Evolutionary conservation across 768 basidiomycete species (phyloP), one percentile per base, ranked within the genome.

Genomic region (Pulveroboletus sp.): DNA sequence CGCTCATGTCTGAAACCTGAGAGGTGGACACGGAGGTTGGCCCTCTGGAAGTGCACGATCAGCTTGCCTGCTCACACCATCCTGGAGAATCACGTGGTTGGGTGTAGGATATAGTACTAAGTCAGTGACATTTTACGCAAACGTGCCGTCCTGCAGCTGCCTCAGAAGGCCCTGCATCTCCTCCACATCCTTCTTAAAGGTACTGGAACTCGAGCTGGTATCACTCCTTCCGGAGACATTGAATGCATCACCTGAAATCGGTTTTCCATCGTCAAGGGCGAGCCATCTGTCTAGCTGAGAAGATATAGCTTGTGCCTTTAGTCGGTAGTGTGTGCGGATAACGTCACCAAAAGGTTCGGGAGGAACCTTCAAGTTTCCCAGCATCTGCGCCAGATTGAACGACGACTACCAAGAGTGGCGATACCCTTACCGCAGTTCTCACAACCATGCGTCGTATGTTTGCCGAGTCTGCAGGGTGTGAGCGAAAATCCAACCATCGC

Each of bases 361-460:
- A 28, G 89, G 85, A 49, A 78, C 80, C 66, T 83, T 85, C 61
- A 94, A 67, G 63, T 88, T 90, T 39, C 83, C 86, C 18, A 93
- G 74, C 89, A 93, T 93, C 86, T 92, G 51, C 24, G 47, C 46
- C 32, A 46, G 26, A 49, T 55, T 55, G 39, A 55, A 30, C 33
- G 45, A 56, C 17, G 59, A 38, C 45, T n/a, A 26, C 36, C 37
- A 31, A 27, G 52, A 30, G 28, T 26, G 14, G 28, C 24, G 36
- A 42, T 21, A 56, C 32, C 21, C 80, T 57, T 68, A 90, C 89
- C 49, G 93, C 93, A 35, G 89, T 91, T 62, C 79, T 83, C 32
- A 94, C 83, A 8, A 89, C 88, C 94, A 96, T 96, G 15, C 94
- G 76, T 26, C 94, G 82, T 31, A 96, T 81, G 65, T 96, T 97